phyloP scores from a whole-genome alignment of 441 rosid genomes.

The Arabidopsis lyrata region DNA sequence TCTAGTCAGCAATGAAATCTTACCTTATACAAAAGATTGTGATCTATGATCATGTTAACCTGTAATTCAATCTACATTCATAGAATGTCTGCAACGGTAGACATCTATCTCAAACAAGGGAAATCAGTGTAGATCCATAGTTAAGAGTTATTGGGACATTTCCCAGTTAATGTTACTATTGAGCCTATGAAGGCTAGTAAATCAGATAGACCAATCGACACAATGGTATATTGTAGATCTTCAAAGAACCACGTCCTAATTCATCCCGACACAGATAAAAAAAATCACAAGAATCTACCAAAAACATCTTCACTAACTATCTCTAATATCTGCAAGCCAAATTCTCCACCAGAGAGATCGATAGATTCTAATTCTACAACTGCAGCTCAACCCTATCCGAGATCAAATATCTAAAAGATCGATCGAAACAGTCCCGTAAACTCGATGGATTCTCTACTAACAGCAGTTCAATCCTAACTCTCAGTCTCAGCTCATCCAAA shows the following conservation, averaged over 20 bases:
- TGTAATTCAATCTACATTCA: neutral
- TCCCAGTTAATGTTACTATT: neutral
- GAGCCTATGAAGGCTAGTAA: neutral
- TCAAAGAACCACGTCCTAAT: neutral
- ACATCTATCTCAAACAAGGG: neutral
- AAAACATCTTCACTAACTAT: neutral
- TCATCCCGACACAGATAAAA: neutral
- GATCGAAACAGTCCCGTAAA: neutral
- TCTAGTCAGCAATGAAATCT: neutral
- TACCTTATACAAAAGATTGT: neutral
- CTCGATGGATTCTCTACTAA: neutral
- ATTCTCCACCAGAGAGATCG: constrained; percentile 1
- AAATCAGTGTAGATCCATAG: neutral
- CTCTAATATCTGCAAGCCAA: neutral
- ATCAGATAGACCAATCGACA: neutral
- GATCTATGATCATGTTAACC: neutral
- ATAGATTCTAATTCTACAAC: neutral
- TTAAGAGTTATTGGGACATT: neutral
- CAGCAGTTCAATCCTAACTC: neutral
- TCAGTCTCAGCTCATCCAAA: neutral
- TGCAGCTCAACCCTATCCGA: neutral
- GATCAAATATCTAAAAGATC: neutral
- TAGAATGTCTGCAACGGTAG: neutral
- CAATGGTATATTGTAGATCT: neutral
- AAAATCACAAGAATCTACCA: constrained; percentile 12